Evolutionary conservation across 2,329 filamentous ascomycete genomes (phyloP), one percentile per base, ranked within the genome.

Genomic region (Fusarium pseudoanthophilum): DNA sequence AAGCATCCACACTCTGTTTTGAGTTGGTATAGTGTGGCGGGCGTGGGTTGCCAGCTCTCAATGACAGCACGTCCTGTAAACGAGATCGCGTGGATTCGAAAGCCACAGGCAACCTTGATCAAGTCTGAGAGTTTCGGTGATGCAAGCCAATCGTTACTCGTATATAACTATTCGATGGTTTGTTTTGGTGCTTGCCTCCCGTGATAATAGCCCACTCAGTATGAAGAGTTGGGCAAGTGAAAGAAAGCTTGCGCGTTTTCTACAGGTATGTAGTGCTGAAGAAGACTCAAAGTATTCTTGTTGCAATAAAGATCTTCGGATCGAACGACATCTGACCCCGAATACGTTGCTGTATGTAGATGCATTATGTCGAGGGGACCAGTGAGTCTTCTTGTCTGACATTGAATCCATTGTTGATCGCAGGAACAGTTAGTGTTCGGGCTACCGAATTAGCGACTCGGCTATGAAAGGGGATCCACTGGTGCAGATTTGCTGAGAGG

Each of bases 381-480:
- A 51, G 58, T 58, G 53, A 67, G 45, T 64, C 55, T 71, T 55
- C 48, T 63, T 67, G 66, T 71, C 36, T 61, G 40, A 67, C 61
- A 71, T 66, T 43, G 52, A 71, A 51, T 56, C 65, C 46, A 68
- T 68, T 68, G 64, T 46, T 60, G 71, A 74, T 72, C 56, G 34
- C 37, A 55, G 49, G 45, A 67, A 46, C 40, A 58, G 37, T 66
- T 73, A 68, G 56, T 42, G 43, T 56, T 46, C 39, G 21, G 39
- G 51, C 30, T 64, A 28, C 61, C 18, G 58, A 42, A 57, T 61
- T 67, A 60, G 37, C 36, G 26, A 26, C 46, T 73, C 67, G 66
- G 61, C 43, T 63, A 63, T 24, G 39, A 16, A 40, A 39, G 28
- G 56, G 37, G 30, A 45, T 32, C 56, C 45, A 64, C 59, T 40